These are phyloP conservation scores for Xylariales sp. DNA, from an alignment of 2,329 filamentous ascomycete species.

Conservation along the genomic window DNA sequence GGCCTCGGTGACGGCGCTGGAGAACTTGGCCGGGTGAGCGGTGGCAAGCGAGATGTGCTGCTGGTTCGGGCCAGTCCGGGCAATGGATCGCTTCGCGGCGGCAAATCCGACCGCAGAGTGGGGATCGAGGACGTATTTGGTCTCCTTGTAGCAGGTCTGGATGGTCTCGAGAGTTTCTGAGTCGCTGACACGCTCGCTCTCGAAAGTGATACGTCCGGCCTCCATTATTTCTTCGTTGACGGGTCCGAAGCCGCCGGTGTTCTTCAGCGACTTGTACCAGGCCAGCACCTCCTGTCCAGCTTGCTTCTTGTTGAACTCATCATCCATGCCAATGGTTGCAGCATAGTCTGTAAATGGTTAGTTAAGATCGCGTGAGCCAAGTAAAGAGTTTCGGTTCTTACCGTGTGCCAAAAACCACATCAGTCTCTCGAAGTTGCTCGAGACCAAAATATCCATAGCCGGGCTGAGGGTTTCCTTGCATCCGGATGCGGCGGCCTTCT, in stretches of 20 bases:
- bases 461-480: constrained; percentile 90
- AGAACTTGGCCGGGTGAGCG: constrained; percentile 94
- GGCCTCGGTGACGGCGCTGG: constrained; percentile 76
- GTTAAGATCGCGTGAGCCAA: no score
- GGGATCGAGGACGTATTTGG: constrained; percentile 79
- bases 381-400: no score
- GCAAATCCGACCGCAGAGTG: constrained; percentile 86
- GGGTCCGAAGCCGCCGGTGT: constrained; percentile 71
- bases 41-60: constrained; percentile 85
- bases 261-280: constrained; percentile 81
- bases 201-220: constrained; percentile 69
- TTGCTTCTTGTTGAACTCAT: constrained; percentile 62
- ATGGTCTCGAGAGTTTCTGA: constrained; percentile 66
- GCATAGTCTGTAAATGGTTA: no score
- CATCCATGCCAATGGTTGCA: constrained; percentile 53
- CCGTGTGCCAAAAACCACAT: constrained; percentile 89
- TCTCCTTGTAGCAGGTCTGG: constrained; percentile 43
- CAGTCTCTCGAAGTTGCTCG: constrained; percentile 92
- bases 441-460: constrained; percentile 97
- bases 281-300: constrained; percentile 70
- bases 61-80: constrained; percentile 45
- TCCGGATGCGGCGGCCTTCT: constrained; percentile 62
- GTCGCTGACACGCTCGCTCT: constrained; percentile 70
- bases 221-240: constrained; percentile 72
- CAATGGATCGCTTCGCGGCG: constrained; percentile 67